Evolutionary conservation across 169 alveolate species (phyloP).

Genomic region (Pseudocohnilembus persalinus): DNA sequence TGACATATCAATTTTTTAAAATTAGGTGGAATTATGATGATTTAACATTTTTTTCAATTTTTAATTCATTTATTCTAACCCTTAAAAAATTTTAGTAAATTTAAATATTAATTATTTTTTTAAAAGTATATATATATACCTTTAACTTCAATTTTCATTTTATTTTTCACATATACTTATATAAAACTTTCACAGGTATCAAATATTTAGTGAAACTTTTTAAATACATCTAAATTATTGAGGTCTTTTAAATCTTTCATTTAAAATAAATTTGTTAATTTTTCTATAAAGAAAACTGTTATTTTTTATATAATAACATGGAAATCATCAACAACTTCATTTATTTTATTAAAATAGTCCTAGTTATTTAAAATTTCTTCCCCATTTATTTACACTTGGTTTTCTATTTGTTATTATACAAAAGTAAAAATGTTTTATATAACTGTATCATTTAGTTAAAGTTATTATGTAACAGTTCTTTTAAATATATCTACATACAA

Average conservation of each 20-base stretch:
- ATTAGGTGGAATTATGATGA: not conserved
- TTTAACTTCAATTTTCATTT: not conserved
- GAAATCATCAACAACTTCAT: conserved; percentile 8
- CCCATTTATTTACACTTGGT: not conserved
- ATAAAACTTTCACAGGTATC: conserved; percentile 14
- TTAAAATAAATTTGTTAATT: not conserved
- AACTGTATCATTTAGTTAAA: conserved; percentile 6
- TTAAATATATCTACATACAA: conserved; percentile 14
- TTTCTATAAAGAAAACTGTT: not conserved
- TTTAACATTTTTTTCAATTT: not conserved
- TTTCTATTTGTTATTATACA: not conserved
- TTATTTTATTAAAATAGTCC: not conserved
- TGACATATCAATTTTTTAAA: not conserved
- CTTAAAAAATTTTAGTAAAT: not conserved
- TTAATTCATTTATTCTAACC: not conserved
- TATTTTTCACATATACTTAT: not conserved
- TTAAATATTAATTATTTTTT: no score
- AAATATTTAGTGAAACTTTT: conserved; percentile 7
- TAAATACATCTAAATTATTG: not conserved
- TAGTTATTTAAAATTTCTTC: not conserved
- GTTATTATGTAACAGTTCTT: conserved; percentile 6
- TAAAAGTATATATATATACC: not conserved
- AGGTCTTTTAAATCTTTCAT: not conserved
- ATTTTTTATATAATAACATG: not conserved
- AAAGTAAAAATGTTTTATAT: not conserved